Evolutionary conservation across 192 early-diverging fungal species (phyloP).

Genomic region (Backusella australiensis): DNA sequence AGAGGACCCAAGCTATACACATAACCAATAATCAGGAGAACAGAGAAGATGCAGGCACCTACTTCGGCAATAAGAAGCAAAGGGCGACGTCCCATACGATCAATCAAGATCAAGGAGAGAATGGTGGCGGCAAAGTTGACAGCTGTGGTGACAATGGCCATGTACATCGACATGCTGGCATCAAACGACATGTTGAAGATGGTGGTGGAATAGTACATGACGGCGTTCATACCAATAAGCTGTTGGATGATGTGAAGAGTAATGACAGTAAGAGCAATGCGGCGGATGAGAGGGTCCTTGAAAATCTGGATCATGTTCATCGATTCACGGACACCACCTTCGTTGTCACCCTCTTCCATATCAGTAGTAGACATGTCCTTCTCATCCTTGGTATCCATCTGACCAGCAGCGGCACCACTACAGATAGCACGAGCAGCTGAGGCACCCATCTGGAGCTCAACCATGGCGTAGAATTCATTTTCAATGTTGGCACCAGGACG

Average conservation of each 20-base stretch:
- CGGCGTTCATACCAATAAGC: conserved; percentile 78
- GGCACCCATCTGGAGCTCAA: conserved; percentile 11
- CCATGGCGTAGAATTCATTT: conserved; percentile 60
- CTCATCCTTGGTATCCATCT: neutral
- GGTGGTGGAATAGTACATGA: conserved; percentile 13
- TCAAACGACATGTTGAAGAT: conserved; percentile 31
- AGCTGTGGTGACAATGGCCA: neutral
- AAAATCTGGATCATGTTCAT: conserved; percentile 51
- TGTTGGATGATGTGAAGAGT: conserved; percentile 74
- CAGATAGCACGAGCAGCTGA: neutral
- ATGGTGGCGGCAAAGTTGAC: neutral
- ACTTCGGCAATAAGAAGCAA: neutral
- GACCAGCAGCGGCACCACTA: neutral
- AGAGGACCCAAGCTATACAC: conserved; percentile 49
- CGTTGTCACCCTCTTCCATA: conserved; percentile 6
- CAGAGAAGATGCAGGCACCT: neutral
- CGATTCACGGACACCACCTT: conserved; percentile 8
- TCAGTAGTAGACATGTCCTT: neutral
- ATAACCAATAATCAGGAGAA: conserved; percentile 51
- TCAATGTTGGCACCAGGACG: conserved; percentile 56
- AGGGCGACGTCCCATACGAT: neutral
- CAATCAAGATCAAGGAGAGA: neutral
- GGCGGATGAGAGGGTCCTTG: conserved; percentile 51
- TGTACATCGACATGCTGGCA: conserved; percentile 31
- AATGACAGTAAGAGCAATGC: conserved; percentile 60